Base-by-base conservation (phyloP, 2,329 filamentous ascomycete species). In the Aspergillus sp. region DNA sequence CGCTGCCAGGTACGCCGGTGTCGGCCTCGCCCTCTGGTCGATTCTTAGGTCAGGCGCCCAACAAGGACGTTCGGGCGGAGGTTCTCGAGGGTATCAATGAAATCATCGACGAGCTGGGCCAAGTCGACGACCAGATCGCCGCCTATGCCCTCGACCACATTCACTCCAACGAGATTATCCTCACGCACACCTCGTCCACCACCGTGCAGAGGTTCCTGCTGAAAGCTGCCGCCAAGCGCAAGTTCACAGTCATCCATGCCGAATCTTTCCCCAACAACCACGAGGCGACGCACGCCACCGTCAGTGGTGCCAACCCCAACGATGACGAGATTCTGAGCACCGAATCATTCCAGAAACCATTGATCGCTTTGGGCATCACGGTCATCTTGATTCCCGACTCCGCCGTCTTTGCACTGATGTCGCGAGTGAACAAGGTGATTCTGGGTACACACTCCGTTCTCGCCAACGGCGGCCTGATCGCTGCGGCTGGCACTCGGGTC, bases 71-170 rank as follows among this genome's bases (percentile, higher is more conserved):
- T 59, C 90, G 92, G 61, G 91, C 91, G 14, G 95, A 98, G 76
- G 90, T 98, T 26, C 88, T 97, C 65, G 91, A 95, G 68, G 95
- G 93, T 47, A 97, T 99, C 69, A 88, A 92, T 69, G 95, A 99
- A 75, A 92, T 99, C 61, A 90, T 96, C 75, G 95, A 99, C 71
- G 95, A 99, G 78, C 88, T 99, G 58, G 89, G 90, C 65, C 90
- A 94, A 72, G 92, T 92, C 7, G 95, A 97, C 72, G 92, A 96
- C 71, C 92, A 96, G 76, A 96, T 99, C 68, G 91, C 94, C 2
- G 87, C 87, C 22, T 90, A 92, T 65, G 91, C 93, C 2, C 89
- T 96, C 63, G 91, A 96, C 52, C 91, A 97, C 75, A 96, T 99
- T 64, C 91, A 96, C 73, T 90, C 91, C 1, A 92, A 94, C 71